Evolutionary conservation across 495 filamentous ascomycete genomes (phyloP), one percentile per base, ranked within the genome.

Genomic region (Ramalina intermedia): DNA sequence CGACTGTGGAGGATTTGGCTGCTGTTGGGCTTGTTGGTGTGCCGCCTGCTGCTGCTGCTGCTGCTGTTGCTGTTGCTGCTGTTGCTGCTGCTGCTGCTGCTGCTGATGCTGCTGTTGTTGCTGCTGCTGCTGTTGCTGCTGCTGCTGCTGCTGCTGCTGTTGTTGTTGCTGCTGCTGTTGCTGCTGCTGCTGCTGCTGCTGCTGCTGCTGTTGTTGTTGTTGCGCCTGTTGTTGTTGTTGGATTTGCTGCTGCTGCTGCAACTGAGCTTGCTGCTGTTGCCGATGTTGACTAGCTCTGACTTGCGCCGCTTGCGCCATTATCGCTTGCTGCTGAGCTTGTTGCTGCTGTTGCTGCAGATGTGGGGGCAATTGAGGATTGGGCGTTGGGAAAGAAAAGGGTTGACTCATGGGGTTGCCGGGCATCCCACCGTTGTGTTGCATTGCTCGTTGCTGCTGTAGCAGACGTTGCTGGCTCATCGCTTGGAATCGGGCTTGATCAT

Each of bases 351-450:
- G 67, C 18, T 64, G 59, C 8, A 66, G 13, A 51, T 43, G 42
- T n/a, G 52, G 27, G 20, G 48, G 27, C 7, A 51, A 17, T 70
- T 41, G 54, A 61, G 61, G 33, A 68, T 70, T 6, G 54, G 65
- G 48, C 74, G 68, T 82, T 75, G 21, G 75, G 71, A 40, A 66
- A 53, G 76, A 66, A 48, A 81, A 77, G 24, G 70, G 70, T 23
- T 69, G 64, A 49, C 55, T 79, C 46, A 82, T 63, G 23, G 66
- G 76, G 23, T 79, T 74, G 14, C 74, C 77, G 58, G 66, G 66
- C 47, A 75, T 65, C 33, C 69, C 72, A 35, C 61, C 61, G 54
- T 65, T 71, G 37, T 70, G 67, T 16, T 72, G 73, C 3, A 69
- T 58, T 48, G 23, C 23, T 6, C 66, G 61, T 64, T 69, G 61